phyloP scores from a whole-genome alignment of 345 rosid species.

The Eutrema japonicum region DNA sequence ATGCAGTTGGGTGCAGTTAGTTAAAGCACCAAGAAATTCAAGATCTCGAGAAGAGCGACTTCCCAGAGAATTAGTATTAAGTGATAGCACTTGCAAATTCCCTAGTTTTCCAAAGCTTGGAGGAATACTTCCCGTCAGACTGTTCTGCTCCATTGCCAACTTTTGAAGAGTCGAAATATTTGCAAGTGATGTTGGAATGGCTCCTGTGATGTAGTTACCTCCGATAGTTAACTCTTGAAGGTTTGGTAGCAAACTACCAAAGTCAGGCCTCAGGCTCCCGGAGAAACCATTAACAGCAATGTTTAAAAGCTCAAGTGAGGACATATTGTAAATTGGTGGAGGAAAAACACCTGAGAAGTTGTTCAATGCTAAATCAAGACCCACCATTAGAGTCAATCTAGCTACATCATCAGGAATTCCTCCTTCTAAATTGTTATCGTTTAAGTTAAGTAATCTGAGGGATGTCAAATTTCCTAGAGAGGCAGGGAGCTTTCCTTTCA shows the following conservation, averaged over 20 bases:
- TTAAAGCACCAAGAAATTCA: slow-evolving; percentile 1
- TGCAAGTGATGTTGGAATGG: background rate
- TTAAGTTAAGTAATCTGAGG: background rate
- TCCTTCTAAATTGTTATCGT: background rate
- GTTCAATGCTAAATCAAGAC: rapidly evolving
- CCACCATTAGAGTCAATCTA: background rate
- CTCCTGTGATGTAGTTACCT: background rate
- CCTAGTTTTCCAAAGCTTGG: background rate
- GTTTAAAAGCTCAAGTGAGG: background rate
- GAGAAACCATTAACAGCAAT: background rate
- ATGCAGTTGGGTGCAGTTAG: background rate
- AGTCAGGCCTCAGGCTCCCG: slow-evolving; percentile 1
- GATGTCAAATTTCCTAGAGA: slow-evolving; percentile 36
- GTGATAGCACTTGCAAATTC: background rate
- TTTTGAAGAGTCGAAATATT: background rate
- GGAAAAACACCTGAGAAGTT: slow-evolving; percentile 4
- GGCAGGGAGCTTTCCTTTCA: background rate
- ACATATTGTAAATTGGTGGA: background rate
- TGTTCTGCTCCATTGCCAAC: background rate
- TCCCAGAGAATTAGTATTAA: background rate
- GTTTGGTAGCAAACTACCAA: slow-evolving; percentile 9
- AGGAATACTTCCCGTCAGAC: slow-evolving; percentile 4
- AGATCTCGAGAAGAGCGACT: slow-evolving; percentile 1
- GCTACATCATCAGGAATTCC: background rate
- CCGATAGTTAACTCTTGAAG: background rate